A percentile compares a stretch with the other conserved stretches of the same genome.
phyloP scores from a whole-genome alignment of 768 basidiomycete species.

The Agaricus subrufescens region DNA sequence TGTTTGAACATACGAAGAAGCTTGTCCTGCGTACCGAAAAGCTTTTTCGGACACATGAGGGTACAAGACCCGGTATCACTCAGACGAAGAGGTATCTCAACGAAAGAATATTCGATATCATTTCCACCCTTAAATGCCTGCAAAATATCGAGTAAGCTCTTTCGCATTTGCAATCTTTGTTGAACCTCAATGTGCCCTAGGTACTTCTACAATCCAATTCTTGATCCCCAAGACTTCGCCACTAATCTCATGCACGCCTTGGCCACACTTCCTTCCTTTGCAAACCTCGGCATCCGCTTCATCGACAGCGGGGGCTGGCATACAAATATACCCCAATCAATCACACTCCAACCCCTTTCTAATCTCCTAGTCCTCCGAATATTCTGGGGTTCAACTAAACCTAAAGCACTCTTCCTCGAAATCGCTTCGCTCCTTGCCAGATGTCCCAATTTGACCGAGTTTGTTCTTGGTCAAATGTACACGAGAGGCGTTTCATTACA shows the following conservation, averaged over 20 bases:
- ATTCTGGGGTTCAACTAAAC: neutral
- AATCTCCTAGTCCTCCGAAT: neutral
- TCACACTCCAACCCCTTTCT: neutral
- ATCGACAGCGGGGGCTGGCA: too few relatives aligned
- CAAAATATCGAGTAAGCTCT: neutral
- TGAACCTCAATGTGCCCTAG: neutral
- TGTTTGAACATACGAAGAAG: constrained; percentile 1
- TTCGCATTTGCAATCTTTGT: too few relatives aligned
- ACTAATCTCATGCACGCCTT: neutral
- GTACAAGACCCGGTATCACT: neutral
- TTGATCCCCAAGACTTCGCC: neutral
- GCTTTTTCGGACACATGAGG: neutral
- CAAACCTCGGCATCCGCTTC: neutral
- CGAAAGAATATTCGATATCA: neutral
- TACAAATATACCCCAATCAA: neutral
- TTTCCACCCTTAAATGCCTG: neutral
- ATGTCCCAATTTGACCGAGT: neutral
- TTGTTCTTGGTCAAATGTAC: neutral
- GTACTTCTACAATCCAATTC: neutral
- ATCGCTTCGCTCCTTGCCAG: neutral
- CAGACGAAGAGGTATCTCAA: neutral
- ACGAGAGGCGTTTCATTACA: neutral
- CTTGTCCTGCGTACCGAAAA: neutral
- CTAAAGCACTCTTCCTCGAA: neutral
- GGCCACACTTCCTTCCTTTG: neutral